phyloP scores from a whole-genome alignment of 768 basidiomycete species.

The Agaricus sinodeliciosus region DNA sequence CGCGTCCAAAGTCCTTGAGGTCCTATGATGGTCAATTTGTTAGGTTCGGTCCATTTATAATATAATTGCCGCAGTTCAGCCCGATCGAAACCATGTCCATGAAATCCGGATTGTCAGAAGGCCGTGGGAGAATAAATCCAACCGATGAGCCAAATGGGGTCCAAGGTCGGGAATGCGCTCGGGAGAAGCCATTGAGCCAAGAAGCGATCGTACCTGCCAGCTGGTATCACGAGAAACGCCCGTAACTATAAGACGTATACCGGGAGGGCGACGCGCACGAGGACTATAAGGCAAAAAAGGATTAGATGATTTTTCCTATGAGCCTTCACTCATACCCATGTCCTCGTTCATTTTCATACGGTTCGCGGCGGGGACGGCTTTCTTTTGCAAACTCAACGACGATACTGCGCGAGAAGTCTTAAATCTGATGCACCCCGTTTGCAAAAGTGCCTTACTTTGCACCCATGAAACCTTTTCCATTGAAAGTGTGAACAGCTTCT shows the following conservation, averaged over 20 bases:
- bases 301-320: background rate
- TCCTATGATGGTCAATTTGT: conserved; percentile 60
- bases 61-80: conserved; percentile 16
- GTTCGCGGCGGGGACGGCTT: conserved; percentile 75
- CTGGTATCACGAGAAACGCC: conserved; percentile 92
- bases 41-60: conserved; percentile 31
- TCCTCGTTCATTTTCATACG: conserved; percentile 52
- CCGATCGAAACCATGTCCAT: conserved; percentile 15
- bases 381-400: conserved; percentile 97
- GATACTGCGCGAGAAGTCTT: conserved; percentile 45
- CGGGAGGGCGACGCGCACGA: conserved; percentile 71
- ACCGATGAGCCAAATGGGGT: background rate
- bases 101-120: conserved; percentile 6
- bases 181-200: conserved; percentile 12
- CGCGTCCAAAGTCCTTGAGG: conserved; percentile 95
- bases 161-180: conserved; percentile 10
- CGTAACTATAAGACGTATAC: conserved; percentile 77
- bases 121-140: conserved; percentile 4
- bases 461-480: conserved; percentile 88
- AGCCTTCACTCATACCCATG: conserved; percentile 41
- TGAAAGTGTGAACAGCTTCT: conserved; percentile 82
- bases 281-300: conserved; percentile 23
- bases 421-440: background rate
- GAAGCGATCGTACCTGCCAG: conserved; percentile 83
- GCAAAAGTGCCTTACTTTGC: conserved; percentile 47